Evolutionary conservation across 208 protist species (phyloP), one percentile per base, ranked within the genome.

Genomic region (Trypanosoma rangeli): DNA sequence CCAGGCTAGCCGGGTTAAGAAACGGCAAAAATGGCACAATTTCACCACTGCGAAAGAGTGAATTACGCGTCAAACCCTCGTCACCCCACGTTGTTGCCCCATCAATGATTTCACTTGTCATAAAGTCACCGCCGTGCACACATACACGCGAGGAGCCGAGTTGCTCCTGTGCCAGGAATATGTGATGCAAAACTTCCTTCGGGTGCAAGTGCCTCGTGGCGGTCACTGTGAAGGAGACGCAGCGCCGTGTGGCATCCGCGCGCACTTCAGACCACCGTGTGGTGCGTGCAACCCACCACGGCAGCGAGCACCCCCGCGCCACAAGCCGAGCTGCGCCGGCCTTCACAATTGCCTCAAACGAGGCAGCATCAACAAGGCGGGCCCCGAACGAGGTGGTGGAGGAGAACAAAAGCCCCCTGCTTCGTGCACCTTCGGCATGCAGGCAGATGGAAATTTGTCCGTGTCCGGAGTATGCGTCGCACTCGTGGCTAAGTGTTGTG

Each of bases 401-500:
- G 53, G 61, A 20, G n/a, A 24, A 20, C 22, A 22, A n/a, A 53
- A 60, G 0, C 7, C 7, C 56, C 5, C 31, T 28, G 5, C n/a
- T 9, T 39, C 28, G 13, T 5, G 49, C 33, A 9, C 35, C 37
- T 46, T 87, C 83, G 0, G 85, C 82, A 66, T 92, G 84, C 26
- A 96, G 73, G 68, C 91, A 96, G 50, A 96, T 79, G 16, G 84
- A 85, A 42, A 96, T 79, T 49, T 68, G 62, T 5, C 84, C 85
- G 26, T 64, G 18, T 8, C 87, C 84, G 24, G 82, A 91, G 78
- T 96, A 96, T n/a, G 78, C 85, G 62, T 94, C 88, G 61, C 91
- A 96, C 76, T 96, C 91, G 74, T 96, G 91, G 72, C 87, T 80
- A 31, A 91, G 76, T 13, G 76, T 83, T 12, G 84, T 93, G 22